Base-by-base conservation (phyloP, 495 filamentous ascomycete species). In the Neurospora sp. region DNA sequence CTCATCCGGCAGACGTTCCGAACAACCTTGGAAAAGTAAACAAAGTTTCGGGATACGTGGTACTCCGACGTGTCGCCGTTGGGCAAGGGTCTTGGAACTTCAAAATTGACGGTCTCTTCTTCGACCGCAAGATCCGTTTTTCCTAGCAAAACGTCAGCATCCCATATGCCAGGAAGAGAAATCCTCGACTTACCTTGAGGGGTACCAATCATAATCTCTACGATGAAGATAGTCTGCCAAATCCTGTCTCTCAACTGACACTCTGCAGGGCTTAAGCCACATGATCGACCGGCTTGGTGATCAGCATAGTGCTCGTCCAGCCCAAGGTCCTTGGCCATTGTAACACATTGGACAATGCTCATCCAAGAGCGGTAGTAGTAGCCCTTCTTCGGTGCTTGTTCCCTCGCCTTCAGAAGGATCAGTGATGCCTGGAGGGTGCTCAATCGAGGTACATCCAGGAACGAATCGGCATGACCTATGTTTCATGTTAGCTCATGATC, bases 331-430 rank as follows among this genome's bases (percentile, higher is more conserved):
- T 96, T 94, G 59, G 90, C 93, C 92, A 99, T 96, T 12, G 93
- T 90, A 31, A 97, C 90, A 71, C 94, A 91, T 53, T 92, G 94
- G 71, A 97, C 94, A 68, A 98, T 90, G 8, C 92, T 96, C 89
- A 97, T 97, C 96, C 96, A 99, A 12, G 96, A 99, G 35, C 96
- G 89, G 79, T 94, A 98, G 81, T 96, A 99, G 80, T 99, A 99
- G 2, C 96, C 96, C 76, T 93, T 90, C 79, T 96, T 96, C 3
- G 96, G 96, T 12, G 91, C 88, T 40, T 93, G 91, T 80, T 99
- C 96, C 74, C 94, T 87, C 3, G 96, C 96, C 83, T 99, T 99
- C 20, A 97, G 80, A 46, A 98, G 83, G 40, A 99, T 89, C 69
- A 98, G 84, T 71, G 97, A 82, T 2, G 93, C 96, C 82, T 99